Evolutionary conservation across 176 grass and related monocot species (phyloP), one percentile per base, ranked within the genome.

Genomic region (Aegilops bicornis): DNA sequence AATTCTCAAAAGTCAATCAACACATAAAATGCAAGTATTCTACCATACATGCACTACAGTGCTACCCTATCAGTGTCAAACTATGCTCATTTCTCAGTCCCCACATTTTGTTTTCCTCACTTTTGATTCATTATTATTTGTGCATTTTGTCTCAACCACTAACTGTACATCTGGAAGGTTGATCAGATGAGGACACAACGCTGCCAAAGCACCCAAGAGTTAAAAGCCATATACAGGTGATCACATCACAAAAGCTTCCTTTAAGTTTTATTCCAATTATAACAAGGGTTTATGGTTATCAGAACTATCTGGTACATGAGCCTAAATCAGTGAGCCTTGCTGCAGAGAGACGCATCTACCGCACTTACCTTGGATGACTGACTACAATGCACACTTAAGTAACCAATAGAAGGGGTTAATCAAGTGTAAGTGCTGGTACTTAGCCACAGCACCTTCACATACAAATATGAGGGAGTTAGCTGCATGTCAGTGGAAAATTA

Each of bases 1-100:
- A 11, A 80, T 19, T 62, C 36, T 81, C 8, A 87, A 65, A 86
- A 77, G 7, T 4, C 7, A 84, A 87, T 62, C 32, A 58, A 87
- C 19, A 87, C 23, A 74, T 24, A 72, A 8, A 22, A 31, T 36
- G 33, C 39, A 32, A 30, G 62, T 45, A 62, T 32, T 63, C 19
- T 73, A 74, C 15, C 17, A 27, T 27, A 27, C 27, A 27, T 27
- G 27, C 27, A 27, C 27, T 27, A 27, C 27, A 27, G 27, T 27
- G 27, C 27, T 73, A 74, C 15, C 17, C 56, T 84, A 32, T 63
- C 16, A 84, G 13, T 33, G 25, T 16, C 10, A 10, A 72, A 3
- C 7, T 19, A 65, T 58, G 39, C 10, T 42, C 33, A 66, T 35
- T 66, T 45, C 4, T 29, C 35, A 74, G 4, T 65, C 50, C 16